These are phyloP conservation scores for Starmerella apis DNA, from an alignment of 805 yeast genomes.

Conservation along the genomic window DNA sequence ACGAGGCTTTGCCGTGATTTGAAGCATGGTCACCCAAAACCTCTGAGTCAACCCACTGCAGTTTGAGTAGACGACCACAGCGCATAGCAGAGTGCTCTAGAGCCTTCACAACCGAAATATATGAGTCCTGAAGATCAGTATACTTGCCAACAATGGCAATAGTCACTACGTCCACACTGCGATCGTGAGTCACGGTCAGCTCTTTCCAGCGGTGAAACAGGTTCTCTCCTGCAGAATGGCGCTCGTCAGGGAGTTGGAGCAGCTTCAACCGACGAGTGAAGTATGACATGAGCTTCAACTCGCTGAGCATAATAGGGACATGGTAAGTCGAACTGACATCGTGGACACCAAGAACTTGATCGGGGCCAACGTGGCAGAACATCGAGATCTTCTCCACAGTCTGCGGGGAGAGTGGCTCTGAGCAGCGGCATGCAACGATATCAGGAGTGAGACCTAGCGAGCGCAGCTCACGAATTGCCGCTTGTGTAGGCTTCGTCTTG, in stretches of 20 bases:
- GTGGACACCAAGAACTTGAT: conserved; percentile 92
- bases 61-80: conserved; percentile 70
- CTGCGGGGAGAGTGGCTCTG: conserved; percentile 63
- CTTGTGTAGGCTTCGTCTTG: conserved; percentile 98
- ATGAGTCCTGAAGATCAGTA: conserved; percentile 89
- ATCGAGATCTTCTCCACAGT: conserved; percentile 94
- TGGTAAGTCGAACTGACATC: conserved; percentile 96
- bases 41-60: conserved; percentile 92
- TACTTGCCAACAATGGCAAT: conserved; percentile 97
- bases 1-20: conserved; percentile 64
- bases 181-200: conserved; percentile 71
- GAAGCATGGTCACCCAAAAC: conserved; percentile 57
- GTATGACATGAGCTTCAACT: conserved; percentile 72
- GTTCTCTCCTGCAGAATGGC: conserved; percentile 52
- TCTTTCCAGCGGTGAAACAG: conserved; percentile 69
- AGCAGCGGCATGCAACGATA: conserved; percentile 96
- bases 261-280: conserved; percentile 57
- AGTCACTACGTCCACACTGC: conserved; percentile 73
- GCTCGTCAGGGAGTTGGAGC: conserved; percentile 41
- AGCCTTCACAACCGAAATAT: conserved; percentile 87
- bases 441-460: conserved; percentile 91
- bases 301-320: conserved; percentile 81
- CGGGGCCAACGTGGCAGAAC: conserved; percentile 99
- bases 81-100: conserved; percentile 92
- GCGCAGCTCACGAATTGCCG: conserved; percentile 94